Evolutionary conservation across 2,329 filamentous ascomycete genomes (phyloP).

Genomic region (Ophiosphaerella korrae): DNA sequence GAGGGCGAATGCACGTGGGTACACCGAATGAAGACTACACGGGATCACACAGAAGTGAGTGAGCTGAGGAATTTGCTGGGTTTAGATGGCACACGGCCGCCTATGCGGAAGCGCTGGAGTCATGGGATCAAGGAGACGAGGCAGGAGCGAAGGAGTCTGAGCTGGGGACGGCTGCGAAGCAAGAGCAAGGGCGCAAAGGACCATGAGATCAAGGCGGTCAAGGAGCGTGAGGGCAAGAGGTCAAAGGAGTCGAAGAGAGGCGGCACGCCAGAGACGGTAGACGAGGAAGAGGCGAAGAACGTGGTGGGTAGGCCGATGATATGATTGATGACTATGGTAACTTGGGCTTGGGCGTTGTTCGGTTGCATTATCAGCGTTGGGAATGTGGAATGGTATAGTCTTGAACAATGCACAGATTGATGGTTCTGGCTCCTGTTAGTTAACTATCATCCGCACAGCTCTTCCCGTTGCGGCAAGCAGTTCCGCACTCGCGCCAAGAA

Average conservation of each 20-base stretch:
- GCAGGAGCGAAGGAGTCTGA: constrained; percentile 30
- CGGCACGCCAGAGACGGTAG: constrained; percentile 25
- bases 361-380: constrained; percentile 1
- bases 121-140: constrained; percentile 36
- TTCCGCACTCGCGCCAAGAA: constrained; percentile 15
- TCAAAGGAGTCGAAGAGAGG: constrained; percentile 17
- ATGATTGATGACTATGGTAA: constrained; percentile 9
- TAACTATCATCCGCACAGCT: constrained; percentile 1
- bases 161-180: constrained; percentile 32
- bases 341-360: background rate
- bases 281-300: constrained; percentile 24
- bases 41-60: constrained; percentile 75
- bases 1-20: constrained; percentile 75
- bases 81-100: constrained; percentile 32
- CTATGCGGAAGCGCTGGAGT: constrained; percentile 42
- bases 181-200: constrained; percentile 33
- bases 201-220: background rate
- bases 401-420: background rate
- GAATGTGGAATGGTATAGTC: background rate
- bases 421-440: background rate
- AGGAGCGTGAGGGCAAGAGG: no score
- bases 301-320: constrained; percentile 8
- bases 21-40: constrained; percentile 78
- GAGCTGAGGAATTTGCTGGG: constrained; percentile 69
- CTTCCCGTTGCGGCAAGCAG: constrained; percentile 23